Base-by-base conservation (phyloP, 1,284 basidiomycete genomes). In the Leccinum cinnamomeum region DNA sequence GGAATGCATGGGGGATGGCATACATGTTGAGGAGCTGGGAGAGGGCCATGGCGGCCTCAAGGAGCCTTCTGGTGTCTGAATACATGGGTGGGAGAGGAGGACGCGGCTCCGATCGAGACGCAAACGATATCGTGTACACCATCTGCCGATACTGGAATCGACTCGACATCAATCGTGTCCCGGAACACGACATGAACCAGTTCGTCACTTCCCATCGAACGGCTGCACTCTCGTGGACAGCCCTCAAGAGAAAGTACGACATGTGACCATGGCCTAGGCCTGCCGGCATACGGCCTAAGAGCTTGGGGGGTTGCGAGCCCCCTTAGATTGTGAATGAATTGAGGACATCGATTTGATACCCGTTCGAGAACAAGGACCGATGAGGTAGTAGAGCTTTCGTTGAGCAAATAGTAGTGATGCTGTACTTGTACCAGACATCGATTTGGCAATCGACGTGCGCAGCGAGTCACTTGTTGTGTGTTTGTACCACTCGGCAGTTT, bases 101-200 rank as follows among this genome's bases (percentile, higher is more conserved):
- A 72, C 86, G 88, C 61, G 82, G 84, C 44, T 79, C 79, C 18
- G 88, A 89, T 59, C 78, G 80, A 63, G 90, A 92, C 70, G 90
- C 89, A 18, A 84, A 84, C 65, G 90, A 92, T 67, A 89, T 91
- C 68, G 73, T 80, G 54, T 91, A 85, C 69, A 79, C 84, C 54
- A 76, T 92, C 66, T 79, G 82, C 62, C 84, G 83, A 60, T 90
- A 88, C 70, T 91, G 90, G 90, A 87, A 88, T 70, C 81, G 82
- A 57, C 83, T 92, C 62, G 90, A 92, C 74, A 85, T 91, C 68
- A 92, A 92, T 70, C 87, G 90, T 67, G 87, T 92, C 65, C 86
- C 87, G 28, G 90, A 92, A 74, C 82, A 85, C 62, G 90, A 92
- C 71, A 92, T 92, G 90, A 84, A 84, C 62, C 79, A 82, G 30